Evolutionary conservation across 345 rosid species (phyloP).

Genomic region (Salix suchowensis): DNA sequence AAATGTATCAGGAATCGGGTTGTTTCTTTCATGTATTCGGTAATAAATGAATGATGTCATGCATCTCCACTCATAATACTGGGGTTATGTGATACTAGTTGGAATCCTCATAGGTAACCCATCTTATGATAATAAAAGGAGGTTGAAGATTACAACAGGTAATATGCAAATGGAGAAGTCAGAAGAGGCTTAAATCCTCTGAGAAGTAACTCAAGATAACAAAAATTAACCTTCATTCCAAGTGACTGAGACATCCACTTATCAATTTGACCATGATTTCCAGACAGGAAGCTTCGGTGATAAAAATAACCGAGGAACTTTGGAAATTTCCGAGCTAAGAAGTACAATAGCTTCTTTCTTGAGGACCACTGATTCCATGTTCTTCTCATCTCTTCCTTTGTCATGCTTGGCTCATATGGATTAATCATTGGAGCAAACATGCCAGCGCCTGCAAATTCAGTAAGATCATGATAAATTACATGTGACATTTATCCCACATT

Average conservation of each 20-base stretch:
- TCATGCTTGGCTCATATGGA: constrained; percentile 81
- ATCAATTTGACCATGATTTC: constrained; percentile 61
- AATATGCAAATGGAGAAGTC: background rate
- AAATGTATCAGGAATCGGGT: background rate
- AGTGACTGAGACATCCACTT: constrained; percentile 69
- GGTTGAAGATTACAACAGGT: background rate
- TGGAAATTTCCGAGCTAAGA: constrained; percentile 66
- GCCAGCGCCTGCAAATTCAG: constrained; percentile 64
- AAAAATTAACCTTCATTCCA: constrained; percentile 56
- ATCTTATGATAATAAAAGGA: background rate
- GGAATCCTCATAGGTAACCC: background rate
- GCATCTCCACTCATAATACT: background rate
- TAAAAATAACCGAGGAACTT: constrained; percentile 56
- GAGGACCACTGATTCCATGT: constrained; percentile 65
- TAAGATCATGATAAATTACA: background rate
- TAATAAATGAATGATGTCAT: background rate
- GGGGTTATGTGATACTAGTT: background rate
- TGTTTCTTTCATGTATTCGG: background rate
- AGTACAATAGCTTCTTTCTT: constrained; percentile 59
- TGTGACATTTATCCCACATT: background rate
- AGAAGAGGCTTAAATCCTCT: background rate
- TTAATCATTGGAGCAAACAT: constrained; percentile 67
- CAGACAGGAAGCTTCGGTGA: constrained; percentile 68
- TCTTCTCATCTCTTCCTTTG: constrained; percentile 63
- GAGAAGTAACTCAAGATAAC: background rate